phyloP scores from a whole-genome alignment of 2,329 filamentous ascomycete species.

The Clonostachys solani region DNA sequence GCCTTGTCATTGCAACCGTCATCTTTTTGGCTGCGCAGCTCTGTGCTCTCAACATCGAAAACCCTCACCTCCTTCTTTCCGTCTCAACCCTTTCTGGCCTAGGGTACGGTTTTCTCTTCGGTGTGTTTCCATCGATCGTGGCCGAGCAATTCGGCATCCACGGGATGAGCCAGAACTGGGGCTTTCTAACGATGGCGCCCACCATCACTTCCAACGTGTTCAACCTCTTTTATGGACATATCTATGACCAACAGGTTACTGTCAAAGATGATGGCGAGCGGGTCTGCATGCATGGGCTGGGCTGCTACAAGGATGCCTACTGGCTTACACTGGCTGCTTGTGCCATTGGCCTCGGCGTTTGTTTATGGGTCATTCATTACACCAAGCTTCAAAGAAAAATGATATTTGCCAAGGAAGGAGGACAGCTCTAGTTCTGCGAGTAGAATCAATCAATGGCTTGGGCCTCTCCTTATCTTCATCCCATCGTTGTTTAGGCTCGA shows the following conservation, averaged over 20 bases:
- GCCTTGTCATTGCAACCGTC: conserved; percentile 69
- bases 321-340: conserved; percentile 72
- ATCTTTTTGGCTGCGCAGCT: conserved; percentile 80
- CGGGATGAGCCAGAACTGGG: conserved; percentile 93
- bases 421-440: too few species aligned
- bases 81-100: conserved; percentile 83
- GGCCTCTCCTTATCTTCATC: too few species aligned
- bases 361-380: conserved; percentile 59
- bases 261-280: conserved; percentile 64
- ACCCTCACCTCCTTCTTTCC: conserved; percentile 71
- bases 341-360: conserved; percentile 62
- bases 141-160: conserved; percentile 89
- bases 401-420: too few species aligned
- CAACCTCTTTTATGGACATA: conserved; percentile 82
- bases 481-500: too few species aligned
- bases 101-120: conserved; percentile 90
- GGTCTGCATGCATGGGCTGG: conserved; percentile 71
- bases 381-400: too few species aligned
- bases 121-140: conserved; percentile 84
- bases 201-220: conserved; percentile 87
- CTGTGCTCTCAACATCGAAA: conserved; percentile 67
- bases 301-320: conserved; percentile 81
- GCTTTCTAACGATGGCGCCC: conserved; percentile 85
- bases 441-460: too few species aligned
- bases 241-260: conserved; percentile 78